These are phyloP conservation scores for Apiospora arundinis DNA, from an alignment of 2,329 filamentous ascomycete genomes.

Conservation along the genomic window DNA sequence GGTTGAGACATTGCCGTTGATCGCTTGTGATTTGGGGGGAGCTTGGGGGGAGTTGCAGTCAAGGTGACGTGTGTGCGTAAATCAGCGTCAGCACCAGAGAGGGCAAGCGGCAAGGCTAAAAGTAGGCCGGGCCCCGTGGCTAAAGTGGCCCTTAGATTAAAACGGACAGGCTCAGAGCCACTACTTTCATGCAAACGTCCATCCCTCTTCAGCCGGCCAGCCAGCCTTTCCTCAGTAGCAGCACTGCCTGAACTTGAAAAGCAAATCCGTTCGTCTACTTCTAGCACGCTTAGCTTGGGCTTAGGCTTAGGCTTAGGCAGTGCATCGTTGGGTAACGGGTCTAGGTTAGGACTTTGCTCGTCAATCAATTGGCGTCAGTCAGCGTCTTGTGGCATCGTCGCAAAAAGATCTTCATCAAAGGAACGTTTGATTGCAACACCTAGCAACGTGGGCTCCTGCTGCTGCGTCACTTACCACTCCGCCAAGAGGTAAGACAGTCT, in stretches of 20 bases:
- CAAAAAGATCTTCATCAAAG: too few species aligned
- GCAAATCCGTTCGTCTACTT: not conserved
- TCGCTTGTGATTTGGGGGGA: slow-evolving; percentile 2
- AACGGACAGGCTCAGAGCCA: not conserved
- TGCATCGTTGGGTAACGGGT: not conserved
- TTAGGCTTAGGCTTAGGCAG: too few species aligned
- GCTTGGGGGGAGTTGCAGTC: not conserved
- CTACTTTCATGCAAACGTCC: not conserved
- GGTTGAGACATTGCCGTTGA: slow-evolving; percentile 16
- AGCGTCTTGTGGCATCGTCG: not conserved
- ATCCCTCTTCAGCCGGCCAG: not conserved
- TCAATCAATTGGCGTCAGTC: slow-evolving; percentile 3
- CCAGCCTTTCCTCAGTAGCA: not conserved
- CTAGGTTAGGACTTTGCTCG: not conserved
- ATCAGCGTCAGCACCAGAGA: not conserved
- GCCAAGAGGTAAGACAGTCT: not conserved
- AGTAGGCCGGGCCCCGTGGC: not conserved
- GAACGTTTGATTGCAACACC: not conserved
- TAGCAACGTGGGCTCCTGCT: not conserved
- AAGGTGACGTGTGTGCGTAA: slow-evolving; percentile 7
- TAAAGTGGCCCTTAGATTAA: not conserved
- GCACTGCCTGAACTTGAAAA: not conserved
- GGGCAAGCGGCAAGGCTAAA: slow-evolving; percentile 1
- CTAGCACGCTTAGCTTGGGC: not conserved
- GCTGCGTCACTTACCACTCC: not conserved